Evolutionary conservation across 2,329 filamentous ascomycete species (phyloP).

Genomic region (Aurifilum marmelostoma): DNA sequence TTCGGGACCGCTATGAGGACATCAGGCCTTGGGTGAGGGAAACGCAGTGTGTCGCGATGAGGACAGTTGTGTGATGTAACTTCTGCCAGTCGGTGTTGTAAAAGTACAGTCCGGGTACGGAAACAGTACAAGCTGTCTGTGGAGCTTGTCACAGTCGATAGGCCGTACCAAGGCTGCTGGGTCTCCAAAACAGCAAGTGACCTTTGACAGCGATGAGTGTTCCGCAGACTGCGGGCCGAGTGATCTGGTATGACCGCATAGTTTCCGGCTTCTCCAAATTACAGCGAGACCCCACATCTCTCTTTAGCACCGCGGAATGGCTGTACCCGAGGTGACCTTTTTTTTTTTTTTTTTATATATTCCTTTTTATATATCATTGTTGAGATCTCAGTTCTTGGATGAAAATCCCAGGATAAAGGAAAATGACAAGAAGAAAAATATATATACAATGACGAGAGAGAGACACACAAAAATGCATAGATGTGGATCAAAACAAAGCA

Average conservation of each 20-base stretch:
- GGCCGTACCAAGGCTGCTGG: not conserved
- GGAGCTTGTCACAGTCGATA: constrained; percentile 6
- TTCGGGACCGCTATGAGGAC: constrained; percentile 22
- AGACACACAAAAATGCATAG: too few relatives aligned
- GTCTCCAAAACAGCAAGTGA: not conserved
- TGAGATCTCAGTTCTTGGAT: not conserved
- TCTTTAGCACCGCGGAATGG: not conserved
- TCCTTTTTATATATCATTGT: not conserved
- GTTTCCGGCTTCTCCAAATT: not conserved
- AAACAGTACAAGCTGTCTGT: constrained; percentile 25
- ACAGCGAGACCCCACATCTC: not conserved
- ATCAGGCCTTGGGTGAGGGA: constrained; percentile 24
- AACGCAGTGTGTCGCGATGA: not conserved
- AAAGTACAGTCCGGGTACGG: not conserved
- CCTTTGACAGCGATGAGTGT: constrained; percentile 1
- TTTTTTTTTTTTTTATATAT: not conserved
- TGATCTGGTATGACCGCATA: constrained; percentile 26
- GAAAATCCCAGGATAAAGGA: too few relatives aligned
- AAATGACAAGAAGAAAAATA: too few relatives aligned
- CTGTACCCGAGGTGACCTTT: not conserved
- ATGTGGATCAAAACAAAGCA: not conserved
- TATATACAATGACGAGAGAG: too few relatives aligned
- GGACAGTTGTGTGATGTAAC: not conserved
- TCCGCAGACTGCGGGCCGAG: constrained; percentile 14
- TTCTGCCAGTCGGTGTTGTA: constrained; percentile 13